Evolutionary conservation across 2,329 filamentous ascomycete genomes (phyloP).

Genomic region (Furcasterigmium sp.): DNA sequence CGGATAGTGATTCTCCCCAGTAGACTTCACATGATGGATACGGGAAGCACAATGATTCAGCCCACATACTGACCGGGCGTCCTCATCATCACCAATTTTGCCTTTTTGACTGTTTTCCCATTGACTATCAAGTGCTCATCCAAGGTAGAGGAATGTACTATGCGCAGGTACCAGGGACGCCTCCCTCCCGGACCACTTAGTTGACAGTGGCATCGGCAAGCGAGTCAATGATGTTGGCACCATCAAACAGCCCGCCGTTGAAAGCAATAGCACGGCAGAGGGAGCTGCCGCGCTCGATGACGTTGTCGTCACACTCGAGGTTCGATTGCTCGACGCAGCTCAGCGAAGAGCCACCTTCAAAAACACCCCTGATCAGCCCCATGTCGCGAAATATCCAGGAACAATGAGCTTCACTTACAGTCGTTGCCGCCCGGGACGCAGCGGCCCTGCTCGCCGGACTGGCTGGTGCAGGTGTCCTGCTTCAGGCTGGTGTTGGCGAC

Average conservation of each 20-base stretch:
- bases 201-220: constrained; percentile 18
- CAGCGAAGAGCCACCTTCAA: constrained; percentile 16
- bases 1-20: no score
- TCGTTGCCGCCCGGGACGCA: constrained; percentile 28
- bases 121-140: no score
- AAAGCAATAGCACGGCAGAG: constrained; percentile 20
- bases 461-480: constrained; percentile 26
- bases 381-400: constrained; percentile 7
- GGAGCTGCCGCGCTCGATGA: constrained; percentile 18
- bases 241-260: constrained; percentile 18
- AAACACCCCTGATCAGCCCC: constrained; percentile 4
- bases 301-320: constrained; percentile 17
- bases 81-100: no score
- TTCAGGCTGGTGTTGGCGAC: constrained; percentile 26
- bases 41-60: no score
- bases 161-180: no score
- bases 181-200: no score
- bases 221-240: constrained; percentile 16
- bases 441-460: constrained; percentile 24
- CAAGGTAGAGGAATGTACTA: no score
- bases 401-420: constrained; percentile 18
- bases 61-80: no score
- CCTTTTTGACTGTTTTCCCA: no score
- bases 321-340: constrained; percentile 19
- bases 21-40: no score